Conservation (phyloP, 2,329 filamentous ascomycete genomes). For the Fusarium sp. region DNA sequence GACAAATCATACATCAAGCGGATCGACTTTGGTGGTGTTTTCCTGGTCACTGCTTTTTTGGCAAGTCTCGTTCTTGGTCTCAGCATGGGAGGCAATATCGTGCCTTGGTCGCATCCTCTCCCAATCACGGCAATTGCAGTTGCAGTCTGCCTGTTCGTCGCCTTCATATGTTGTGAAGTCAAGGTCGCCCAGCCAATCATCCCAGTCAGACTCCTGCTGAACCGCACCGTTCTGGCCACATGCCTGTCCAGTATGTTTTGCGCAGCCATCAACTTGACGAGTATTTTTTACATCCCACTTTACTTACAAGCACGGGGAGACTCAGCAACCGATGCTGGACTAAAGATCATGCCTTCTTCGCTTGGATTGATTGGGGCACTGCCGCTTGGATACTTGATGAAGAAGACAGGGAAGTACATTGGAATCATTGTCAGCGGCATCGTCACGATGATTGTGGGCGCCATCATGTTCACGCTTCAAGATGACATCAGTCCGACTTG, state of each 20-base stretch:
- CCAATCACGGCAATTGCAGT: constrained; percentile 72
- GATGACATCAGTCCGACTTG: neutral
- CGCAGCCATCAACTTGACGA: constrained; percentile 79
- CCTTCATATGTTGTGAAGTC: constrained; percentile 73
- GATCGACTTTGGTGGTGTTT: constrained; percentile 78
- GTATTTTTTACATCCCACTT: constrained; percentile 63
- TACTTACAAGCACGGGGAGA: constrained; percentile 79
- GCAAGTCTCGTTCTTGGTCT: constrained; percentile 77
- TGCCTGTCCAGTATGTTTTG: constrained; percentile 78
- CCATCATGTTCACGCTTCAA: constrained; percentile 10
- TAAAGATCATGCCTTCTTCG: constrained; percentile 74
- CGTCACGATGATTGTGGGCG: constrained; percentile 52
- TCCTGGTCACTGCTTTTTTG: constrained; percentile 69
- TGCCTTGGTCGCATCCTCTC: constrained; percentile 79
- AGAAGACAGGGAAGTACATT: constrained; percentile 72
- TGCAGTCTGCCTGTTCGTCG: constrained; percentile 65
- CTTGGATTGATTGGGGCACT: constrained; percentile 74
- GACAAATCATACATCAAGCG: constrained; percentile 72
- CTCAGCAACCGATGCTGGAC: constrained; percentile 72
- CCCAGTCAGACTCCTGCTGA: constrained; percentile 75
- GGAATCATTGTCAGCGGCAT: constrained; percentile 54
- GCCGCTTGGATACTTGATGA: constrained; percentile 75
- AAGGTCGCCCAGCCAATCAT: constrained; percentile 76
- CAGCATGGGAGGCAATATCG: constrained; percentile 77
- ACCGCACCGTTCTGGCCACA: constrained; percentile 76